Evolutionary conservation across 306 rosid species (phyloP).

Genomic region (Quillaja saponaria): DNA sequence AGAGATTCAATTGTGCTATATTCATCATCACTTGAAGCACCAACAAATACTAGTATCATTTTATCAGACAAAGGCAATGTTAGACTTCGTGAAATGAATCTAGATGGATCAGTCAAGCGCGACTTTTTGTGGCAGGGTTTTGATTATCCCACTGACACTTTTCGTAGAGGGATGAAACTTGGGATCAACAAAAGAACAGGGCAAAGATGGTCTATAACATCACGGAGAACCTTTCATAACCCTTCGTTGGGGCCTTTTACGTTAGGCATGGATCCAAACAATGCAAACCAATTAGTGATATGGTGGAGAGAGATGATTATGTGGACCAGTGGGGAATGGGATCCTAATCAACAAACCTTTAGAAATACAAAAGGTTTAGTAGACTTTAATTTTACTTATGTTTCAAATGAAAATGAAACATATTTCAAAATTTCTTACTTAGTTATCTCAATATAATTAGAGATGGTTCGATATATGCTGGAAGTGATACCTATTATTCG

Average conservation of each 20-base stretch:
- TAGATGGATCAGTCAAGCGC: conserved; percentile 2
- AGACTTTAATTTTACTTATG: no score
- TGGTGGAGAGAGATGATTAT: not conserved
- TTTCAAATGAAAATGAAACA: not conserved
- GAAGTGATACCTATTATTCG: not conserved
- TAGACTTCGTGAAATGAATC: conserved; percentile 20
- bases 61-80: conserved; percentile 30
- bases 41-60: not conserved
- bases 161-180: no score
- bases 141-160: no score
- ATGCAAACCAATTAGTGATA: not conserved
- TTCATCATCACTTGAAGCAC: conserved; percentile 17
- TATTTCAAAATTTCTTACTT: not conserved
- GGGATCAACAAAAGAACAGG: no score
- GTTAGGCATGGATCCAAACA: no score
- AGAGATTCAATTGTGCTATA: not conserved
- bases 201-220: not conserved
- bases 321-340: no score
- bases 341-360: not conserved
- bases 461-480: not conserved
- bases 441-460: not conserved
- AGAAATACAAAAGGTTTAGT: no score
- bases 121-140: no score
- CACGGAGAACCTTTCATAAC: conserved; percentile 2
- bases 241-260: conserved; percentile 25